Conservation (phyloP, 257 asterid species). For the Verbena officinalis region DNA sequence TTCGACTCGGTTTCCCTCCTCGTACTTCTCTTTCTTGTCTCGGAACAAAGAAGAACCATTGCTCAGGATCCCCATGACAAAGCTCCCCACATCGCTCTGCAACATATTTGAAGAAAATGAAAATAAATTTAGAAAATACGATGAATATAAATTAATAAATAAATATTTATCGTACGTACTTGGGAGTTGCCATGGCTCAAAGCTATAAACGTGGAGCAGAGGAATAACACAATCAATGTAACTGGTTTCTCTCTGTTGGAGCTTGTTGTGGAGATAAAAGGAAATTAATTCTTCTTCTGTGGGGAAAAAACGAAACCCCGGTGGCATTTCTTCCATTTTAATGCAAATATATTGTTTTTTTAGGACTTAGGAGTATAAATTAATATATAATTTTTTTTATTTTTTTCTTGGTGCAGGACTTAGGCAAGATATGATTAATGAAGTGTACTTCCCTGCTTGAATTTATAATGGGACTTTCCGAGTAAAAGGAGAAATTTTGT, state of each 20-base stretch:
- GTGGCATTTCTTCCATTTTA: constrained; percentile 33
- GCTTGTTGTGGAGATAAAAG: constrained; percentile 50
- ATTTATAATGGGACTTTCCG: constrained; percentile 5
- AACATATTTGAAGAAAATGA: background rate
- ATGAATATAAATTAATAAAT: background rate
- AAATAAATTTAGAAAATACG: too few species aligned
- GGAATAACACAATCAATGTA: constrained; percentile 51
- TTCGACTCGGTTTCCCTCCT: constrained; percentile 56
- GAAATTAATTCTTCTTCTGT: constrained; percentile 64
- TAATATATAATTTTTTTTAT: background rate
- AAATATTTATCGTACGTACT: constrained; percentile 19
- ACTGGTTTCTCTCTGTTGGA: constrained; percentile 26
- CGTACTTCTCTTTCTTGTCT: constrained; percentile 54
- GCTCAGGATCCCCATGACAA: constrained; percentile 55
- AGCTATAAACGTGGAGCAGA: constrained; percentile 38
- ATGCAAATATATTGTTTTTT: background rate
- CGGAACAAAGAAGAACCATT: constrained; percentile 66
- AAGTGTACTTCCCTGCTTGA: background rate
- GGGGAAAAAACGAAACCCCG: constrained; percentile 61
- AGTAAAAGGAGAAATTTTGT: constrained; percentile 1
- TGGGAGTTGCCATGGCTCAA: constrained; percentile 63
- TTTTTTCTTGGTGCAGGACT: background rate
- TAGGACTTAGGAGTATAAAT: background rate
- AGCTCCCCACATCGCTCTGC: constrained; percentile 51
- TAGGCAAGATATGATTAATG: background rate